Percentiles rank a stretch among this genome's conserved stretches.
Evolutionary conservation across 306 rosid species (phyloP).

Genomic region (Prunus dulcis): DNA sequence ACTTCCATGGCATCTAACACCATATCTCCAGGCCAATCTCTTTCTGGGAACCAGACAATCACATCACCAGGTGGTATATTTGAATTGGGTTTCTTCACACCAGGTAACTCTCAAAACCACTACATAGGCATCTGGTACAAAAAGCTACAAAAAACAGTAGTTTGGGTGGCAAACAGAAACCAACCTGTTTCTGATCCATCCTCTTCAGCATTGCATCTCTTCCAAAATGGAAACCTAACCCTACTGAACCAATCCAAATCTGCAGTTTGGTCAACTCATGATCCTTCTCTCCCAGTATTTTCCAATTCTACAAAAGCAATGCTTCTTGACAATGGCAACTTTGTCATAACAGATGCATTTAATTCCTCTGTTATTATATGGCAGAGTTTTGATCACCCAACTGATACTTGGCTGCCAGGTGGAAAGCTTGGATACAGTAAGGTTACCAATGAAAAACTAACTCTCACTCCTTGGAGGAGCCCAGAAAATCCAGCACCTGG

Average conservation of each 20-base stretch:
- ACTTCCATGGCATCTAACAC: neutral
- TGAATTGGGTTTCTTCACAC: neutral
- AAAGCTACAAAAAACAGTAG: slow-evolving; percentile 9
- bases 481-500: slow-evolving; percentile 29
- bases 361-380: slow-evolving; percentile 18
- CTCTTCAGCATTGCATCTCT: slow-evolving; percentile 17
- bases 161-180: slow-evolving; percentile 43
- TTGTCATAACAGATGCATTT: slow-evolving; percentile 13
- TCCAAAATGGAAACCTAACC: slow-evolving; percentile 19
- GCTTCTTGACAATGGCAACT: slow-evolving; percentile 32
- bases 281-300: neutral
- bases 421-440: slow-evolving; percentile 27
- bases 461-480: slow-evolving; percentile 26
- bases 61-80: neutral
- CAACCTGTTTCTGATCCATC: slow-evolving; percentile 31
- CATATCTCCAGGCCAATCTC: neutral
- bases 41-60: neutral
- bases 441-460: neutral
- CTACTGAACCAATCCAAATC: neutral
- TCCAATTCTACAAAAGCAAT: slow-evolving; percentile 9
- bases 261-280: slow-evolving; percentile 26
- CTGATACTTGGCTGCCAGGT: slow-evolving; percentile 41
- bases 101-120: neutral
- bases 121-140: slow-evolving; percentile 45
- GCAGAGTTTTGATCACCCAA: slow-evolving; percentile 48